Percentiles rank a stretch among this genome's conserved stretches.
These are phyloP conservation scores for Metschnikowia corniflorae DNA, from an alignment of 805 yeast species.

Conservation along the genomic window DNA sequence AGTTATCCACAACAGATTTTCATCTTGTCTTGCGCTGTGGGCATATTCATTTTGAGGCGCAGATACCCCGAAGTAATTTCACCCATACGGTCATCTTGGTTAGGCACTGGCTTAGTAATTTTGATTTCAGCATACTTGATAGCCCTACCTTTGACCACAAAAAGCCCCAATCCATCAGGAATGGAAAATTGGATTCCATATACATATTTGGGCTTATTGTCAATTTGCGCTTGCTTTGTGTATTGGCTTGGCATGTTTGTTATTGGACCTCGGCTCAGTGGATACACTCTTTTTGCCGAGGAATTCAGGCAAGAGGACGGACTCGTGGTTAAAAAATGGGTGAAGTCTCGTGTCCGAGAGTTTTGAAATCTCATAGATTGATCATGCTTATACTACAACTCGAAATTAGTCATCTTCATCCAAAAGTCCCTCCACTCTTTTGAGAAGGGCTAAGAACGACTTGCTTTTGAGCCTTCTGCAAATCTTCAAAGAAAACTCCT, in stretches of 20 bases:
- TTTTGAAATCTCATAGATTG: too few relatives aligned
- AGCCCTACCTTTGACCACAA: conserved; percentile 45
- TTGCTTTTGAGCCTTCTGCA: conserved; percentile 13
- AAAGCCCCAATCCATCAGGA: conserved; percentile 39
- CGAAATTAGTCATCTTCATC: too few relatives aligned
- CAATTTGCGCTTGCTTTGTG: conserved; percentile 40
- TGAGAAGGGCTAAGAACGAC: conserved; percentile 12
- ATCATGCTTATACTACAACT: too few relatives aligned
- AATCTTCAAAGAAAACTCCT: conserved; percentile 13
- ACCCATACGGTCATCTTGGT: conserved; percentile 46
- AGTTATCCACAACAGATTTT: conserved; percentile 51
- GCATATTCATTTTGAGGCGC: conserved; percentile 51
- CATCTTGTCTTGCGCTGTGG: conserved; percentile 50
- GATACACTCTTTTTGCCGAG: conserved; percentile 44
- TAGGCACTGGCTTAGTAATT: conserved; percentile 48
- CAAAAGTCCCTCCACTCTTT: conserved; percentile 14
- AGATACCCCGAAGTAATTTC: conserved; percentile 48
- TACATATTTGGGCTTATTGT: conserved; percentile 42
- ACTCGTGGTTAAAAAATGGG: conserved; percentile 54
- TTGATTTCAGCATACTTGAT: conserved; percentile 46
- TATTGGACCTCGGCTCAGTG: conserved; percentile 43
- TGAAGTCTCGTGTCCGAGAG: conserved; percentile 24
- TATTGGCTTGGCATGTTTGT: conserved; percentile 57
- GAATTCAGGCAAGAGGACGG: conserved; percentile 53
- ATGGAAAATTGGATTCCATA: conserved; percentile 46